Evolutionary conservation across 164 flowering plant genomes (phyloP).

Genomic region (Magnolia officinalis): DNA sequence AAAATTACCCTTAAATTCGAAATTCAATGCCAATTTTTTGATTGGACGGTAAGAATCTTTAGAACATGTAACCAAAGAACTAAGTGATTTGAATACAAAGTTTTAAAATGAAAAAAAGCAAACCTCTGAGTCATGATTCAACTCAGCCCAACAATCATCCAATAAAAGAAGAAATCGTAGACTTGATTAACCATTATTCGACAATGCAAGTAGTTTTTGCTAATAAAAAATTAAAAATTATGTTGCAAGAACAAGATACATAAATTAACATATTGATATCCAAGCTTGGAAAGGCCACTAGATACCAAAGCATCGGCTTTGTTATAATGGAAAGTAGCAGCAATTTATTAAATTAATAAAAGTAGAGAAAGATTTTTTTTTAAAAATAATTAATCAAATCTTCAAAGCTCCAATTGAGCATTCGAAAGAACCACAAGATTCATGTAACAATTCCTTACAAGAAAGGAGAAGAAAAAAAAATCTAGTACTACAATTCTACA

Average conservation of each 20-base stretch:
- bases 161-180: not conserved
- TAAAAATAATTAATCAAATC: too few relatives aligned
- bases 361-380: too few relatives aligned
- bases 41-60: not conserved
- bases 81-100: not conserved
- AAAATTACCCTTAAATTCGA: slow-evolving; percentile 39
- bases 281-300: slow-evolving; percentile 46
- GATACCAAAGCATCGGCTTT: slow-evolving; percentile 64
- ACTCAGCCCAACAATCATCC: slow-evolving; percentile 77
- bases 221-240: not conserved
- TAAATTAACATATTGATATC: slow-evolving; percentile 52
- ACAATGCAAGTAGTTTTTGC: not conserved
- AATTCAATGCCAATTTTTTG: not conserved
- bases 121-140: slow-evolving; percentile 33
- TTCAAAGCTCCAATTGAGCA: not conserved
- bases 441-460: not conserved
- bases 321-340: too few relatives aligned
- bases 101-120: not conserved
- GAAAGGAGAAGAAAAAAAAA: too few relatives aligned
- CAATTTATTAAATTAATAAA: not conserved
- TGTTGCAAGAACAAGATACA: slow-evolving; percentile 23
- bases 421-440: not conserved
- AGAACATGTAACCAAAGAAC: too few relatives aligned
- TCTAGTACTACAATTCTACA: not conserved
- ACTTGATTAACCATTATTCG: not conserved